Percentiles rank a stretch among this genome's conserved stretches.
These are phyloP conservation scores for Homolaphlyctis polyrhiza DNA, from an alignment of 371 early-diverging fungal species.

Conservation along the genomic window DNA sequence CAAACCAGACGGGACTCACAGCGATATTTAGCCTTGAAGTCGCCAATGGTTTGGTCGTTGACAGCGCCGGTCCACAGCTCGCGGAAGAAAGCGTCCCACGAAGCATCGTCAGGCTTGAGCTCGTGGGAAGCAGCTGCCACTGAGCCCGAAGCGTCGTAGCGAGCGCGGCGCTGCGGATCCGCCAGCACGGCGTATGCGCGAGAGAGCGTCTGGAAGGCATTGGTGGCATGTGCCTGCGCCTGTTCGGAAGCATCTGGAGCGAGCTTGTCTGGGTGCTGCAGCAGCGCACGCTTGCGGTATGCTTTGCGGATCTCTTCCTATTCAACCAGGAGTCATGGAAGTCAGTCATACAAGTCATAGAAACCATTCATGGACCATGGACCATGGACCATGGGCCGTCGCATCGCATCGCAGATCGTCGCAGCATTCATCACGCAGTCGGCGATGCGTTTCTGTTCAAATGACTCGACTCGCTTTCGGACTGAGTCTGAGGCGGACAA, in stretches of 20 bases:
- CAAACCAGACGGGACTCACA: conserved; percentile 21
- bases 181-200: conserved; percentile 81
- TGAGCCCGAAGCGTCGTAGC: conserved; percentile 76
- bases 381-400: too few relatives aligned
- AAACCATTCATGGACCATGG: too few relatives aligned
- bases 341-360: too few relatives aligned
- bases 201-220: conserved; percentile 75
- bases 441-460: too few relatives aligned
- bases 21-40: conserved; percentile 61
- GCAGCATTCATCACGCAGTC: too few relatives aligned
- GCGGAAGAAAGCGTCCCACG: conserved; percentile 79
- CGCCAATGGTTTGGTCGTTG: conserved; percentile 67
- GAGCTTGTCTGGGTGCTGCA: conserved; percentile 40
- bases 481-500: too few relatives aligned
- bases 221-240: conserved; percentile 17
- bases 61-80: conserved; percentile 77
- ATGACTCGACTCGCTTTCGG: too few relatives aligned
- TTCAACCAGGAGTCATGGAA: too few relatives aligned
- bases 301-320: conserved; percentile 29
- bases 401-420: too few relatives aligned
- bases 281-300: conserved; percentile 28
- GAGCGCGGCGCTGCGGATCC: conserved; percentile 63
- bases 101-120: conserved; percentile 47
- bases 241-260: conserved; percentile 9
- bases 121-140: conserved; percentile 42